Base-by-base conservation (phyloP, 306 rosid genomes). In the Inga oerstediana region DNA sequence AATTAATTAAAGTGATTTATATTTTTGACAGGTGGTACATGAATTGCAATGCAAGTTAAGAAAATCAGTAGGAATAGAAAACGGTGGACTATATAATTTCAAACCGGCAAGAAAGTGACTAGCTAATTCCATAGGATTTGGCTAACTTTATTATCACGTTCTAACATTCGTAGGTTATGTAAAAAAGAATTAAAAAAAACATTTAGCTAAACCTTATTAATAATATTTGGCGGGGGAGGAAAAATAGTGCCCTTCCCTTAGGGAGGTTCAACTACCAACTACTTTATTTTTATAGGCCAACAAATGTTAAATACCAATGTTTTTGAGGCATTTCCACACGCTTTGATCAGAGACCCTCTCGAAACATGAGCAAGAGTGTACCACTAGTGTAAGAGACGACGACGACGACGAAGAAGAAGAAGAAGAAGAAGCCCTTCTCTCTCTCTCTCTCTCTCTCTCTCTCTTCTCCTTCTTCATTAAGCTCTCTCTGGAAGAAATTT, bases 231-330 rank as follows among this genome's bases (percentile, higher is more conserved):
- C 67, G 69, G 37, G 73, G n/a, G 20, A 54, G 37, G 65, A 75
- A 75, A 75, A 75, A 85, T 81, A 48, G 75, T 76, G 89, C 44
- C 84, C 68, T 41, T 77, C 79, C 78, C 59, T 16, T 24, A 24
- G 19, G 77, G 86, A 52, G 91, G 98, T 95, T 93, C 94, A 95
- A 95, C 98, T 19, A 95, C 97, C 98, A 93, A 94, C 98, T 72
- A 93, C 94, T 84, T 84, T 82, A 83, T 64, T 87, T 87, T 84
- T 91, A 80, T 85, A 64, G 86, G 91, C 94, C 97, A 90, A 89
- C 92, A 88, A 90, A 91, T 87, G 89, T 87, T 89, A 84, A 88
- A 95, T 91, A 84, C 90, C 62, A 86, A 68, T 85, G 64, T 71
- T 73, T 75, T 87, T 88, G 70, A 89, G 61, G 65, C 82, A 80